Base-by-base conservation (phyloP, 331 rosid genomes). In the Pyrus hybrid region DNA sequence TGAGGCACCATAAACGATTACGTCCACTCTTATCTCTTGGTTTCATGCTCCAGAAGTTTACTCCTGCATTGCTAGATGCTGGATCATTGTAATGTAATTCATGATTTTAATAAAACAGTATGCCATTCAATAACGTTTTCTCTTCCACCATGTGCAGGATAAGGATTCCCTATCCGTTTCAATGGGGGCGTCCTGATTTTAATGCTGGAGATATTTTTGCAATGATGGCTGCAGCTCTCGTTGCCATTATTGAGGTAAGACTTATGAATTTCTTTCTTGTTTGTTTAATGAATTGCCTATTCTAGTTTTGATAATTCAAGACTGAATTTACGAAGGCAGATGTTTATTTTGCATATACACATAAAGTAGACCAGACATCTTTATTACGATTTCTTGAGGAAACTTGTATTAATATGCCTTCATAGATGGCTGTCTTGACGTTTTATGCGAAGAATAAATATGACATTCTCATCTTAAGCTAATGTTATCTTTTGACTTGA, bases 91-190 rank as follows among this genome's bases (percentile, higher is more conserved):
- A 53, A 29, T 13, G 21, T 5, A 29, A 47, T 32, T 43, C 16
- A 0, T 43, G 49, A 43, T 12, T 12, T 43, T 43, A 51, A 51
- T 14, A 72, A 13, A 23, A 54, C 28, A 53, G 26, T 54, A 29
- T 28, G 74, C 3, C 64, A 21, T 21, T 56, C 65, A n/a, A 13
- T 54, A 7, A 56, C 57, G 47, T 6, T 51, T 29, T 76, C 26
- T 13, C 25, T 32, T 62, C 77, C 28, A 77, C 53, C 63, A 45
- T 60, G 25, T 81, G 81, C 86, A 94, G 99, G 99, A 73, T 94
- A 77, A 90, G 92, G 84, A 72, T 91, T 76, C 99, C 99, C 43
- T 91, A 87, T 85, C 99, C 99, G 54, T 87, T 91, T 84, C 99
- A 87, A 86, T 94, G 99, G 99, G 97, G 96, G 30, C 14, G 83